Conservation (phyloP, 331 rosid genomes). For the Rhamnella rubrinervis region DNA sequence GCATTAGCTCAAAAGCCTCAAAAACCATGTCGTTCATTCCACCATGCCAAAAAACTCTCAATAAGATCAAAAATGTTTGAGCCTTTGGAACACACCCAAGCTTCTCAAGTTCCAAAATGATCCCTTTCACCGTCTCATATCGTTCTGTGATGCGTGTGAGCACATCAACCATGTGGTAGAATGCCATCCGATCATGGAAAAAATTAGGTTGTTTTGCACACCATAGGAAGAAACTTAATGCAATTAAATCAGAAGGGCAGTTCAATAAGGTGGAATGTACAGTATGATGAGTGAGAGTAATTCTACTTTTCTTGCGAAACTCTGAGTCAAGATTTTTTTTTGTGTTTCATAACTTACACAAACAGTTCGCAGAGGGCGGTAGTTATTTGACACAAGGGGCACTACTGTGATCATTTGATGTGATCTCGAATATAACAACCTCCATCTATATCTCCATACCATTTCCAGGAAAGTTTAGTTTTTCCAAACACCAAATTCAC, state of each 20-base stretch:
- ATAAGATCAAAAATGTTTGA: conserved; percentile 42
- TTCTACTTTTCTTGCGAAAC: conserved; percentile 8
- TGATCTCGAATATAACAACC: conserved; percentile 14
- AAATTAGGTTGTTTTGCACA: conserved; percentile 45
- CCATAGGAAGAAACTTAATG: conserved; percentile 58
- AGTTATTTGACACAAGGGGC: conserved; percentile 11
- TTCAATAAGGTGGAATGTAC: conserved; percentile 37
- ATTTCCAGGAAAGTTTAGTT: conserved; percentile 26
- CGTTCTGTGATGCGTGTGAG: conserved; percentile 33
- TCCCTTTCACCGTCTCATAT: conserved; percentile 36
- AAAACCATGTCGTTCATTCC: conserved; percentile 44
- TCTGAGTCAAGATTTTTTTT: neutral
- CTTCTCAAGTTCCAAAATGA: conserved; percentile 38
- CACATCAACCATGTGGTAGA: conserved; percentile 42
- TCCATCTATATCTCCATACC: conserved; percentile 36
- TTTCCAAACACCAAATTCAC: neutral
- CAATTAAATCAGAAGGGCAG: conserved; percentile 57
- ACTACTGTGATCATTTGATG: conserved; percentile 18
- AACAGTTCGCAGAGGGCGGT: conserved; percentile 10
- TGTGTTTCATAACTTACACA: conserved; percentile 15
- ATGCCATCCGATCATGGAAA: conserved; percentile 24
- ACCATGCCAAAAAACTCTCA: conserved; percentile 58
- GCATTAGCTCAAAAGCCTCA: conserved; percentile 47
- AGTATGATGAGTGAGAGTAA: conserved; percentile 31
- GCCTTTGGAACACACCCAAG: conserved; percentile 50